Conservation (phyloP, 257 asterid species). For the Verbena officinalis region DNA sequence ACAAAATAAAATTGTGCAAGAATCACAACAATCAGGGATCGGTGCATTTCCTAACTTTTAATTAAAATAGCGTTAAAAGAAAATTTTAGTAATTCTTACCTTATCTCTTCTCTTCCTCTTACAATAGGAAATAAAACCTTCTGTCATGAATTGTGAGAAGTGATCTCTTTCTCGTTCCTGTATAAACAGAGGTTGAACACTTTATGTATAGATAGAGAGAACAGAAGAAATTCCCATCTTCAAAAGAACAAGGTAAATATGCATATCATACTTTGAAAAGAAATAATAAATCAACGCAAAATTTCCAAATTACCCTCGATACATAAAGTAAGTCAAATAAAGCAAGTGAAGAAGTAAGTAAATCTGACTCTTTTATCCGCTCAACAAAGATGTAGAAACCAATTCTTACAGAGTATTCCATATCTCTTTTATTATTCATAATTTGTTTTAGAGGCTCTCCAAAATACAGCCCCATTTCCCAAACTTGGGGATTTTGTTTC, state of each 20-base stretch:
- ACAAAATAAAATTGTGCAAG: neutral
- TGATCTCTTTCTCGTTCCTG: slow-evolving; percentile 98
- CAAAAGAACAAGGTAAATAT: neutral
- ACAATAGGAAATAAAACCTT: slow-evolving; percentile 96
- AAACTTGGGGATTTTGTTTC: neutral
- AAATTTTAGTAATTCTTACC: slow-evolving; percentile 41
- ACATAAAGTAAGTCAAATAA: neutral
- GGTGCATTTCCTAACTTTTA: neutral
- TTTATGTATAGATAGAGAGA: slow-evolving; percentile 3
- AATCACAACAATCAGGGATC: slow-evolving; percentile 8
- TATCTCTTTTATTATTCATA: neutral
- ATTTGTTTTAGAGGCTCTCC: neutral
- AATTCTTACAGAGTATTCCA: neutral
- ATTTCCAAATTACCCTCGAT: neutral
- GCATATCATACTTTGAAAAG: neutral
- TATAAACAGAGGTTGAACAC: slow-evolving; percentile 23
- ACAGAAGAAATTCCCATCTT: neutral
- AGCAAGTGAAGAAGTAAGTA: neutral
- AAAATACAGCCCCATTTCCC: neutral
- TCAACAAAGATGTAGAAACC: neutral
- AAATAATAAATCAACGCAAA: neutral
- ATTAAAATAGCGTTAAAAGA: neutral
- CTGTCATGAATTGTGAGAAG: slow-evolving; percentile 94
- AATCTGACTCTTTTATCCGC: neutral
- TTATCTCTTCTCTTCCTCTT: slow-evolving; percentile 97